Evolutionary conservation across 2,329 filamentous ascomycete species (phyloP).

Genomic region (Monosporascus sp.): DNA sequence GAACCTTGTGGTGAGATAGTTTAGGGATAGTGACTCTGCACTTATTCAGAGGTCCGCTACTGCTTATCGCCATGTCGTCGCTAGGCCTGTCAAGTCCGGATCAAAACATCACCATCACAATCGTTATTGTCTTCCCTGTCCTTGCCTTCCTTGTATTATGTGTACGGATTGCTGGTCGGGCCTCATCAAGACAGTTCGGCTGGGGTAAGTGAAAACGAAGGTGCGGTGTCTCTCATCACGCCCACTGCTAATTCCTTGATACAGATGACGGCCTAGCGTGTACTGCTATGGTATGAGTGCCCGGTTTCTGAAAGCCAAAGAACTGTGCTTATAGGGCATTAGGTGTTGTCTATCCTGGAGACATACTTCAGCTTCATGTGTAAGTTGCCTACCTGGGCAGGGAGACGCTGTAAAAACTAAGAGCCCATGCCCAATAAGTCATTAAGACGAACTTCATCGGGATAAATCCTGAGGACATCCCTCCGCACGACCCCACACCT

Average conservation of each 20-base stretch:
- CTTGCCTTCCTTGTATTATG: constrained; percentile 14
- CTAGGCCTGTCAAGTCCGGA: background rate
- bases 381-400: constrained; percentile 1
- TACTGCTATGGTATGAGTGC: constrained; percentile 16
- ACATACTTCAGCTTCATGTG: constrained; percentile 20
- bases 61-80: background rate
- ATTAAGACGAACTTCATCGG: constrained; percentile 20
- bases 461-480: constrained; percentile 13
- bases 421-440: constrained; percentile 2
- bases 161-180: constrained; percentile 13
- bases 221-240: background rate
- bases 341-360: constrained; percentile 17
- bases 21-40: background rate
- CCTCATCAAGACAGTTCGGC: constrained; percentile 16
- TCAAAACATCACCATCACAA: background rate
- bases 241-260: constrained; percentile 2
- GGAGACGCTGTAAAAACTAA: background rate
- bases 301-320: background rate
- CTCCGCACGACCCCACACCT: constrained; percentile 13
- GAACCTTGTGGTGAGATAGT: too few relatives aligned
- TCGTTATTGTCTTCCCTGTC: constrained; percentile 12
- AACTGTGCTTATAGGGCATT: constrained; percentile 1
- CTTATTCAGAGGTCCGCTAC: background rate
- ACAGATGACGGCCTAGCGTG: constrained; percentile 17
- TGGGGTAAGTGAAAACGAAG: constrained; percentile 7